Evolutionary conservation across 352 stramenopile species (phyloP), one percentile per base, ranked within the genome.

Genomic region (Globisporangium middletonii): DNA sequence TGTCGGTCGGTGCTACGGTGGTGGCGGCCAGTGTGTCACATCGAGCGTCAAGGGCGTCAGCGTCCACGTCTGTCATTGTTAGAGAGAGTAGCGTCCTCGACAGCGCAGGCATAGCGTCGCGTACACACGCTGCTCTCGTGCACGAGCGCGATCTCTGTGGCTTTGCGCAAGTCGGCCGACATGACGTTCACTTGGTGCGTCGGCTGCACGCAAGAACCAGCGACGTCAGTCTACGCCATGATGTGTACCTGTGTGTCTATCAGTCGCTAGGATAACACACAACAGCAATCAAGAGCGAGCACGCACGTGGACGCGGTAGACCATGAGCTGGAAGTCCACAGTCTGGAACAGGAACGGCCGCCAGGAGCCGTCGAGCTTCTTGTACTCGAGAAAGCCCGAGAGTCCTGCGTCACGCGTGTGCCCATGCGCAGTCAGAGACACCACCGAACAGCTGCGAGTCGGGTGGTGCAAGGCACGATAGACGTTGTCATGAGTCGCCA

Each of bases 291-390:
- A 15, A 42, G 8, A 42, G 42, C 42, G 42, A 11, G 2, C 42
- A 77, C 77, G 42, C 50, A 90, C 80, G 59, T 88, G 74, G 15
- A 89, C 73, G 51, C 78, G 69, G 53, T 88, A 91, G 49, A 91
- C 72, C 47, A 87, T 65, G 45, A 91, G 64, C 60, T 87, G 77
- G 41, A 73, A 82, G 38, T 74, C 81, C 41, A 75, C 72, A 3
- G 78, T 91, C 68, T 91, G 80, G 62, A 91, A 91, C 28, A 91
- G 71, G 59, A 91, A 89, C 41, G 78, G 73, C 8, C 79, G 75
- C 80, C 80, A 91, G 28, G 74, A 77, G 35, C 80, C 80, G 43
- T 91, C 83, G 26, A 88, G 67, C 54, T 80, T 84, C 47, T 71
- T 67, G 59, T 91, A 89, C 48, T 91, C 81, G 9, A 91, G 64